Conservation (phyloP, 306 rosid species). For the Chamaecrista fasciculata region DNA sequence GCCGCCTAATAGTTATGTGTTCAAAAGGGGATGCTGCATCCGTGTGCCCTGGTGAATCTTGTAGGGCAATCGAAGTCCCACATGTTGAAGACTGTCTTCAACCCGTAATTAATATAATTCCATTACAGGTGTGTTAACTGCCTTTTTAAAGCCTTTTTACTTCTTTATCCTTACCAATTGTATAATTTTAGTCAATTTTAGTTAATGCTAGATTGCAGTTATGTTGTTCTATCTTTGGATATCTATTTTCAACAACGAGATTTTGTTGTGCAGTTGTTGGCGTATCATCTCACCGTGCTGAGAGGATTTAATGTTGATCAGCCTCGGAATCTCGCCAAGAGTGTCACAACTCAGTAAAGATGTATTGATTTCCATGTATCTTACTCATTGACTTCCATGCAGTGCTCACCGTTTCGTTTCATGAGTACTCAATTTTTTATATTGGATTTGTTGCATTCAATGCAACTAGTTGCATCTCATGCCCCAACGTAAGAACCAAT, state of each 20-base stretch:
- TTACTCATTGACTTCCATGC: neutral
- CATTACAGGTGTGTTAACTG: slow-evolving; percentile 64
- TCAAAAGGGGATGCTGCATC: slow-evolving; percentile 80
- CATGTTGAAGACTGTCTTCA: slow-evolving; percentile 94
- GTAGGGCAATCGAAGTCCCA: slow-evolving; percentile 89
- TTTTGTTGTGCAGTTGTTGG: slow-evolving; percentile 66
- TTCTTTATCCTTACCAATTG: slow-evolving; percentile 13
- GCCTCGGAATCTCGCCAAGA: slow-evolving; percentile 98
- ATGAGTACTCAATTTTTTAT: slow-evolving; percentile 10
- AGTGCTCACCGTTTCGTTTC: slow-evolving; percentile 2
- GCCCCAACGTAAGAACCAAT: too few species aligned
- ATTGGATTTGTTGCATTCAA: too few species aligned
- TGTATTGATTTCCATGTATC: neutral
- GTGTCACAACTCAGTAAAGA: slow-evolving; percentile 76
- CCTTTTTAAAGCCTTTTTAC: neutral
- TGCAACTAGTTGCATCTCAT: too few species aligned
- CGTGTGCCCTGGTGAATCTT: slow-evolving; percentile 59
- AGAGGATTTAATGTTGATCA: slow-evolving; percentile 95
- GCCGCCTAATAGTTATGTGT: slow-evolving; percentile 90
- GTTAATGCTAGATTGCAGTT: neutral
- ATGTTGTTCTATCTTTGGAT: neutral
- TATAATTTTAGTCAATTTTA: neutral
- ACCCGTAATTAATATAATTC: slow-evolving; percentile 89
- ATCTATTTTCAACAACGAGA: neutral
- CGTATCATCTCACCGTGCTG: slow-evolving; percentile 94